Conservation (phyloP, 495 filamentous ascomycete genomes). For the Talaromyces liani region DNA sequence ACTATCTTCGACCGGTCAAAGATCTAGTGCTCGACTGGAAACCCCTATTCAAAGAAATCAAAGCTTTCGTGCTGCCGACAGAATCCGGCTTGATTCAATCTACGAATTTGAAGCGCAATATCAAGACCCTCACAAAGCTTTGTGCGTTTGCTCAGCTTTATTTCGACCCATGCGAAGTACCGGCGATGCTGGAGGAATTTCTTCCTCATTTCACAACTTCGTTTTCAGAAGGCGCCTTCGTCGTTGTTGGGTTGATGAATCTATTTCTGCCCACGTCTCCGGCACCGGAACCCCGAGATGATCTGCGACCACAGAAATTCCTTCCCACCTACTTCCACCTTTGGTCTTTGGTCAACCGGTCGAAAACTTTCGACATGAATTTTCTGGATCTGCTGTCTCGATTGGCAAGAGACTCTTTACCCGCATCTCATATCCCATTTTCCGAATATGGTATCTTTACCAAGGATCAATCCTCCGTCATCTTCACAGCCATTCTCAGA, state of each 20-base stretch:
- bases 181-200: slow-evolving; percentile 86
- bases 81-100: slow-evolving; percentile 63
- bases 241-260: slow-evolving; percentile 79
- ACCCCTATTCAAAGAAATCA: slow-evolving; percentile 85
- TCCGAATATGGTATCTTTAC: slow-evolving; percentile 86
- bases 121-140: slow-evolving; percentile 75
- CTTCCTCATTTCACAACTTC: slow-evolving; percentile 94
- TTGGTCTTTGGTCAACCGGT: slow-evolving; percentile 89
- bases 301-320: slow-evolving; percentile 74
- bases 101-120: slow-evolving; percentile 57
- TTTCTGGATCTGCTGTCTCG: slow-evolving; percentile 88
- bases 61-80: slow-evolving; percentile 75
- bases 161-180: slow-evolving; percentile 80
- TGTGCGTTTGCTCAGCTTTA: slow-evolving; percentile 85
- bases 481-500: slow-evolving; percentile 86
- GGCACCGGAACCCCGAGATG: slow-evolving; percentile 57
- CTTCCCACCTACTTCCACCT: slow-evolving; percentile 91
- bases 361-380: slow-evolving; percentile 75
- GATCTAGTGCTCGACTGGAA: slow-evolving; percentile 91
- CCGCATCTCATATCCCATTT: slow-evolving; percentile 69
- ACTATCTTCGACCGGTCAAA: slow-evolving; percentile 82
- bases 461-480: slow-evolving; percentile 81
- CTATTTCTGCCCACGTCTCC: slow-evolving; percentile 81
- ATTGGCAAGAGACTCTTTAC: slow-evolving; percentile 72
- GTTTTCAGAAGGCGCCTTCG: slow-evolving; percentile 79